Base-by-base conservation (phyloP, 257 asterid genomes). In the Thymus quinquecostatus region DNA sequence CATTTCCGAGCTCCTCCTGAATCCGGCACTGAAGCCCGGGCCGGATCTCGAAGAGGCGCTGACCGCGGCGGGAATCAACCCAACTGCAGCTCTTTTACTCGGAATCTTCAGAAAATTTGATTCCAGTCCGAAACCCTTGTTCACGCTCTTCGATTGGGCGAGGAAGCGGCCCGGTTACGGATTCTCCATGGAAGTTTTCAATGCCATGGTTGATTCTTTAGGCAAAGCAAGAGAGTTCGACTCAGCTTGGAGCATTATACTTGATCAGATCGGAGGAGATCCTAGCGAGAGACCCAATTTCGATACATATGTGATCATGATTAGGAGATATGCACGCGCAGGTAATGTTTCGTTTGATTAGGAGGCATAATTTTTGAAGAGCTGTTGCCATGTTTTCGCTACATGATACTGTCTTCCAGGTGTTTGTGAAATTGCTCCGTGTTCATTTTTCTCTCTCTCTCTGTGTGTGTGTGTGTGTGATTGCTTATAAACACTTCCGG, bases 241-340 rank as follows among this genome's bases (percentile, higher is more conserved):
- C 73, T 77, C 78, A 21, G 97, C 96, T 49, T 92, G 98, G 97
- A 68, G 75, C 74, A 69, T 92, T 66, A 82, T 92, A 36, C 87
- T 82, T 53, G 83, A 80, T 44, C 79, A 78, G 71, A 66, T 84
- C 38, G 69, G 68, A 58, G 85, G 74, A 49, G 82, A 68, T 44
- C 78, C 67, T 6, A 50, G 59, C 62, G 79, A 76, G 58, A 65
- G 64, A 30, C 91, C 90, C 13, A 68, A 84, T 79, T 54, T 81
- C n/a, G 88, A 87, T 69, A 83, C 93, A 10, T 87, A 87, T 79
- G 68, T 80, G n/a, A 84, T 84, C 68, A 56, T 92, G 89, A 84
- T 92, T 34, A 84, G 98, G 83, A 75, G 97, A 62, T 87, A 87
- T 43, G 73, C 90, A 5, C 88, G 98, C 48, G 95, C 96, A 78